Percentiles rank a stretch among this genome's conserved stretches.
Evolutionary conservation across 2,329 filamentous ascomycete species (phyloP).

Genomic region (Blumeriella jaapii): DNA sequence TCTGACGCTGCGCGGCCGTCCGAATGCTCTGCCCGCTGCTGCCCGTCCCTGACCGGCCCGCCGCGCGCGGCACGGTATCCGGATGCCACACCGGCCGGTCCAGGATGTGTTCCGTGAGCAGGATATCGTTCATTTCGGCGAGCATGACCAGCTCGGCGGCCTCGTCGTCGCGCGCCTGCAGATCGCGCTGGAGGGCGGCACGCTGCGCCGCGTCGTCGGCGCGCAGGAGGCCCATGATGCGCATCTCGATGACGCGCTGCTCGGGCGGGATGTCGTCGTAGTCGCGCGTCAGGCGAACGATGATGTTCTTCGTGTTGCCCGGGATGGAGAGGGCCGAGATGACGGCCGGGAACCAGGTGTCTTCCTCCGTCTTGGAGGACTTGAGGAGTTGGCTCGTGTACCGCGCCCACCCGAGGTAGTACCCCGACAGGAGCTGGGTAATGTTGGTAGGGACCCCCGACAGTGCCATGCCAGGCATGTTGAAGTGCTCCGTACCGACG

Average conservation of each 20-base stretch:
- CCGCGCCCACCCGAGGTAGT: conserved; percentile 55
- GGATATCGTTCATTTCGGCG: conserved; percentile 30
- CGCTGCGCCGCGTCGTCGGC: conserved; percentile 29
- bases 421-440: conserved; percentile 42
- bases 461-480: conserved; percentile 44
- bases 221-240: conserved; percentile 50
- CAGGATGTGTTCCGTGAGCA: conserved; percentile 28
- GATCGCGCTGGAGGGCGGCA: conserved; percentile 34
- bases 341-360: conserved; percentile 47
- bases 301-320: conserved; percentile 36
- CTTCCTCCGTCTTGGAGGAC: conserved; percentile 17
- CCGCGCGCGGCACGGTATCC: conserved; percentile 28
- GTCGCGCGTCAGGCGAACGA: conserved; percentile 42
- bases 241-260: conserved; percentile 36
- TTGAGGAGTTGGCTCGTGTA: conserved; percentile 29
- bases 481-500: conserved; percentile 27
- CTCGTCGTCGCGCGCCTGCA: conserved; percentile 30
- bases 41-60: conserved; percentile 28
- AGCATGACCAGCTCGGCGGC: conserved; percentile 29
- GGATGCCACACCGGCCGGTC: conserved; percentile 30
- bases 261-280: conserved; percentile 34
- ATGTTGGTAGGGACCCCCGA: conserved; percentile 40
- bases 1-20: conserved; percentile 38
- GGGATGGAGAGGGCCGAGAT: conserved; percentile 41
- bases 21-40: conserved; percentile 38